phyloP scores from a whole-genome alignment of 2,329 filamentous ascomycete genomes.

The Cephalotrichum gorgonifer region DNA sequence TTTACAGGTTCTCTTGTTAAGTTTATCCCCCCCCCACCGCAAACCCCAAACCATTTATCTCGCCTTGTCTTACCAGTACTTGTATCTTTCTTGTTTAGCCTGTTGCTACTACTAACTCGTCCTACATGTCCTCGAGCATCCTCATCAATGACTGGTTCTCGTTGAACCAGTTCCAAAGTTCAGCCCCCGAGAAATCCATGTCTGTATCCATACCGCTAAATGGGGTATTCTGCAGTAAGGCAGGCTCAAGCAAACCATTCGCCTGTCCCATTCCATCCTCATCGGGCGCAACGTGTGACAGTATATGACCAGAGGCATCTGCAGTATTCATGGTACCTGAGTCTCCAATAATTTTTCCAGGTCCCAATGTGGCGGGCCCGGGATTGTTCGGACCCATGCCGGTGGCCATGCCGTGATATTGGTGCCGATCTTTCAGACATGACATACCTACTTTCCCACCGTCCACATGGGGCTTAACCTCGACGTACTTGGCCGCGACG shows the following conservation, averaged over 20 bases:
- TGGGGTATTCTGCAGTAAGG: background rate
- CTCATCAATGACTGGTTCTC: constrained; percentile 12
- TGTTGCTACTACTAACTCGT: too few species aligned
- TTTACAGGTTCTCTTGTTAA: too few species aligned
- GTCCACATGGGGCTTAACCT: too few species aligned
- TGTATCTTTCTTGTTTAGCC: too few species aligned
- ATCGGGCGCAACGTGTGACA: background rate
- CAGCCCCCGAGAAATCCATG: constrained; percentile 8
- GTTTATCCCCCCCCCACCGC: too few species aligned
- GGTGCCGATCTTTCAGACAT: too few species aligned
- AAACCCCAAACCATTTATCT: too few species aligned
- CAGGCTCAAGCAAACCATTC: background rate
- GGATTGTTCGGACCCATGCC: too few species aligned
- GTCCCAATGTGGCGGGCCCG: background rate
- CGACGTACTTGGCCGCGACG: too few species aligned
- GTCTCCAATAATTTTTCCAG: background rate
- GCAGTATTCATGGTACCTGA: background rate
- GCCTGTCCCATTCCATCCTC: background rate
- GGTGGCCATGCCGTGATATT: too few species aligned
- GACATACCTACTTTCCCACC: too few species aligned
- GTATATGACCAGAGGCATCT: background rate
- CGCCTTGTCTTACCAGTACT: too few species aligned
- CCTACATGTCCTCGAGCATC: constrained; percentile 9
- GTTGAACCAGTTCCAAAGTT: constrained; percentile 11
- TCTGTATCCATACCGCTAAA: constrained; percentile 7